Percentiles rank a stretch among this genome's conserved stretches.
Evolutionary conservation across 306 rosid genomes (phyloP).

Genomic region (Fragaria vesca): DNA sequence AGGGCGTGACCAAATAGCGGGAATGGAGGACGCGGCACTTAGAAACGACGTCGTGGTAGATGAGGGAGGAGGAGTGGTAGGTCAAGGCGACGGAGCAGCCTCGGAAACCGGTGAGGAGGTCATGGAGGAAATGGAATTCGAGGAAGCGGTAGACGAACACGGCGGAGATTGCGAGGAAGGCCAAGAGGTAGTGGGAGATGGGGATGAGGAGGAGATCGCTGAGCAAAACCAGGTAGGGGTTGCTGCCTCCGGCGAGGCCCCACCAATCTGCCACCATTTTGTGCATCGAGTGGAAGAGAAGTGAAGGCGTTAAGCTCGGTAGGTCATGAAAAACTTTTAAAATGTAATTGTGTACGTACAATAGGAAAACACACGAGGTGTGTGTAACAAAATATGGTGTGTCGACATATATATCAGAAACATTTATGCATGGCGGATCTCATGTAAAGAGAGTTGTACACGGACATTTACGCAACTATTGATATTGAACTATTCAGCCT

Average conservation of each 20-base stretch:
- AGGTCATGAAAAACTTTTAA: too few relatives aligned
- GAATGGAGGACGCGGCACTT: conserved; percentile 73
- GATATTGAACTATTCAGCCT: too few relatives aligned
- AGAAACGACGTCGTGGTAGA: conserved; percentile 70
- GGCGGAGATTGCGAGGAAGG: conserved; percentile 4
- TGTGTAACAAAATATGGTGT: too few relatives aligned
- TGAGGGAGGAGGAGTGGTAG: conserved; percentile 40
- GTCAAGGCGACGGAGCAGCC: conserved; percentile 54
- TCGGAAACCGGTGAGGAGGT: conserved; percentile 50
- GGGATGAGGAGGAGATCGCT: conserved; percentile 52
- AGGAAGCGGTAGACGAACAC: conserved; percentile 57
- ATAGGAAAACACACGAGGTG: too few relatives aligned
- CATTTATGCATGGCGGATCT: too few relatives aligned
- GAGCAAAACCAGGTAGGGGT: conserved; percentile 47
- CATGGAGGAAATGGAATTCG: conserved; percentile 65
- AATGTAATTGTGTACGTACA: too few relatives aligned
- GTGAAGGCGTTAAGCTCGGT: too few relatives aligned
- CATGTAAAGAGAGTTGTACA: too few relatives aligned
- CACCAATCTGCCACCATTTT: too few relatives aligned
- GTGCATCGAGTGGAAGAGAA: too few relatives aligned
- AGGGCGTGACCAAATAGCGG: conserved; percentile 64
- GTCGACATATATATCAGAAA: too few relatives aligned
- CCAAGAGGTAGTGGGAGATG: conserved; percentile 42
- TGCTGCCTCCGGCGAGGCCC: not conserved
- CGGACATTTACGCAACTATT: too few relatives aligned